phyloP scores from a whole-genome alignment of 805 yeast genomes.

The Lipomyces yamadae region DNA sequence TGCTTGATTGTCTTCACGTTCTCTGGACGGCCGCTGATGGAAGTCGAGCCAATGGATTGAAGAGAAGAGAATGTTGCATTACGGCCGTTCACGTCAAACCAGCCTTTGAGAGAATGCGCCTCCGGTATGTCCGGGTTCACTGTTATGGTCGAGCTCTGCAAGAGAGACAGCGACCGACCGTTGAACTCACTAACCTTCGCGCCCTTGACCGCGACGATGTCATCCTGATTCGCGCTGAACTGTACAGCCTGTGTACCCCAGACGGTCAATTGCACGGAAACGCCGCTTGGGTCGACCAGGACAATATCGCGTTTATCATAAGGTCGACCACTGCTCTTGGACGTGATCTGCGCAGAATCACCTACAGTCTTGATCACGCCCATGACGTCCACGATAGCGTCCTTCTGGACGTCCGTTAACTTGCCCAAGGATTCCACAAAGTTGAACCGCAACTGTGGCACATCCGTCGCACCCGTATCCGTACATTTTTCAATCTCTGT shows the following conservation, averaged over 20 bases:
- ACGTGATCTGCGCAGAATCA: conserved; percentile 75
- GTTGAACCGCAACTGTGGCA: conserved; percentile 79
- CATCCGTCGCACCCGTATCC: conserved; percentile 55
- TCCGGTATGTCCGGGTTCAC: conserved; percentile 89
- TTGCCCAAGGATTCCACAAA: conserved; percentile 67
- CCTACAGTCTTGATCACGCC: conserved; percentile 82
- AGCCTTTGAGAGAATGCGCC: conserved; percentile 86
- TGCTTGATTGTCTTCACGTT: conserved; percentile 69
- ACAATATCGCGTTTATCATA: conserved; percentile 89
- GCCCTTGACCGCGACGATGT: conserved; percentile 87
- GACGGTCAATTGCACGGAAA: conserved; percentile 75
- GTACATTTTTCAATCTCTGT: conserved; percentile 75
- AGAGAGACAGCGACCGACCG: conserved; percentile 81
- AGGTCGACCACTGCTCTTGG: conserved; percentile 86
- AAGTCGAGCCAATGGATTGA: conserved; percentile 46
- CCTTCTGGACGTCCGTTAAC: conserved; percentile 69
- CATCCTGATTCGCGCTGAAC: conserved; percentile 70
- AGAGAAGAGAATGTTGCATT: conserved; percentile 59
- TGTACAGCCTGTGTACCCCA: conserved; percentile 90
- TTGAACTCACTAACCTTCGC: conserved; percentile 86
- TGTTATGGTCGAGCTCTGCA: conserved; percentile 74
- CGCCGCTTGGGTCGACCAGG: conserved; percentile 82
- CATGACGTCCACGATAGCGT: conserved; percentile 78
- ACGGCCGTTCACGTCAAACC: conserved; percentile 87
- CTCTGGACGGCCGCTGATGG: conserved; percentile 50